Evolutionary conservation across 1,284 basidiomycete species (phyloP).

Genomic region (Moesziomyces antarcticus): DNA sequence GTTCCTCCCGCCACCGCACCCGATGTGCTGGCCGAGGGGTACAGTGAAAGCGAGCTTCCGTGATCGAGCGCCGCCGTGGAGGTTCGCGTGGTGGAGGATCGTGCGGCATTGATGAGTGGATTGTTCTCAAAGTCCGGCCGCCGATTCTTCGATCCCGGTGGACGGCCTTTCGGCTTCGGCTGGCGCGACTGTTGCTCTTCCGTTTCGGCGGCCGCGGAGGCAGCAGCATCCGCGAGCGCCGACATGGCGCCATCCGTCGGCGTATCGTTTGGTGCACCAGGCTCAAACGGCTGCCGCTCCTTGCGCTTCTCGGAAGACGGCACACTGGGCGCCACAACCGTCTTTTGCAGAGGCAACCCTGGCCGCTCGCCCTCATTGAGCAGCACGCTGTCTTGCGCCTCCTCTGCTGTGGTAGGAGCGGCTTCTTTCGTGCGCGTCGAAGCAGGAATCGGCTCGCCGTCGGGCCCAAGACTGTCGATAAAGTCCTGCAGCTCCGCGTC

Average conservation of each 20-base stretch:
- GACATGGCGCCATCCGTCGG: conserved; percentile 27
- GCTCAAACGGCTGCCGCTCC: conserved; percentile 41
- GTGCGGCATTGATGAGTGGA: conserved; percentile 17
- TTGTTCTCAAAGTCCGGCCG: conserved; percentile 45
- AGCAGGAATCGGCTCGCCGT: conserved; percentile 10
- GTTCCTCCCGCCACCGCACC: conserved; percentile 1
- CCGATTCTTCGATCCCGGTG: conserved; percentile 35
- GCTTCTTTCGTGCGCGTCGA: neutral
- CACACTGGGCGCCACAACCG: neutral
- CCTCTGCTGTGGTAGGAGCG: neutral
- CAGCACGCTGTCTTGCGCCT: neutral
- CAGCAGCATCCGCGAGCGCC: conserved; percentile 25
- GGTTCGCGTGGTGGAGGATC: neutral
- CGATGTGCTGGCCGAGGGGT: conserved; percentile 4
- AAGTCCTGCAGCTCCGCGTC: conserved; percentile 43
- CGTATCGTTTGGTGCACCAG: neutral
- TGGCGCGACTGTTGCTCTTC: conserved; percentile 18
- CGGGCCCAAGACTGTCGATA: conserved; percentile 27
- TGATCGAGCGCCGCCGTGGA: conserved; percentile 1
- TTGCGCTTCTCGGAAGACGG: conserved; percentile 44
- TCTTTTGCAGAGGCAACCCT: conserved; percentile 9
- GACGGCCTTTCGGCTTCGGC: conserved; percentile 32
- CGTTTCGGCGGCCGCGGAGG: conserved; percentile 20
- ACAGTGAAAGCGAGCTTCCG: conserved; percentile 23
- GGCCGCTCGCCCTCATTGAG: conserved; percentile 25